Evolutionary conservation across 176 grass and related monocot species (phyloP), one percentile per base, ranked within the genome.

Genomic region (Typha latifolia): DNA sequence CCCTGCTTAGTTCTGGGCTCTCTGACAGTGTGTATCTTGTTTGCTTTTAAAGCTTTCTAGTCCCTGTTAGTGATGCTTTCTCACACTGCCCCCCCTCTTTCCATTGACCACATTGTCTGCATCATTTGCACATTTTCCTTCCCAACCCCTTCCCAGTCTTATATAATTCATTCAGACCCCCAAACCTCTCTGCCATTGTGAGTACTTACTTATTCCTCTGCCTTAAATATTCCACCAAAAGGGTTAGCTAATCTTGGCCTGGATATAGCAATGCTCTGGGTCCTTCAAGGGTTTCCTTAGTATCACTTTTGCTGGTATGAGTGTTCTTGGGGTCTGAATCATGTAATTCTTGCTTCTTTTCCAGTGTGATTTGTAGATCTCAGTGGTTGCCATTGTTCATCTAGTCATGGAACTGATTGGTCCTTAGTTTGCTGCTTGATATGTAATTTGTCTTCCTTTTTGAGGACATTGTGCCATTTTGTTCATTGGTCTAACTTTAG

Each of bases 51-150:
- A 69, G 43, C 61, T 49, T 73, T 61, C 24, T 12, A 56, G 62
- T 14, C 61, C 14, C 47, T 24, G 67, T 79, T 66, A 72, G 62
- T 32, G 71, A 76, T 66, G 72, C 47, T 22, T 2, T 18, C 15
- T 61, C 76, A 53, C 78, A 72, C 62, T 3, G 3, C 18, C 15
- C 51, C 21, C 12, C 70, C 64, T 43, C 37, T n/a, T n/a, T n/a
- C 75, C 84, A 80, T 88, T 78, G 66, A 70, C 66, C 75, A 64
- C 56, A 67, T 77, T 82, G 68, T 51, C 69, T 20, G 15, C 32
- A 71, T 29, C 23, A 85, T 73, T 67, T 49, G 37, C 64, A 47
- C 15, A 75, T 56, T 72, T 81, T 73, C 64, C 72, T 48, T 8
- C 12, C 68, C 73, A 34, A 68, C 22, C 11, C 57, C 48, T 63